Conservation (phyloP, 2,329 filamentous ascomycete species). For the Purpureocillium takamizusanense region DNA sequence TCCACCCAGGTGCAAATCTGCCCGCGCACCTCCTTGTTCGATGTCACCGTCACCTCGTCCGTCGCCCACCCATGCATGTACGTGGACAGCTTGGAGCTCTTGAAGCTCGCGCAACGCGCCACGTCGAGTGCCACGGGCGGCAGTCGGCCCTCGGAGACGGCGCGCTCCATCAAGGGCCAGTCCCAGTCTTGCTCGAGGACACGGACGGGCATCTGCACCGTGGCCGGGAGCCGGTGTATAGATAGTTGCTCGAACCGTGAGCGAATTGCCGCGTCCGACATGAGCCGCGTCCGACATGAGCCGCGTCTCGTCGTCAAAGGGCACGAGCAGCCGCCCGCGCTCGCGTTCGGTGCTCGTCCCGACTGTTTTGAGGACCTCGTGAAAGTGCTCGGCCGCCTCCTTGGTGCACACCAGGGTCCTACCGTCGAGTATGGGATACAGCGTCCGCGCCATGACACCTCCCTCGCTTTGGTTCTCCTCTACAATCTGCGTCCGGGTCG, state of each 20-base stretch:
- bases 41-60: constrained; percentile 25
- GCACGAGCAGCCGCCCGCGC: constrained; percentile 23
- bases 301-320: constrained; percentile 11
- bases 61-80: constrained; percentile 30
- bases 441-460: constrained; percentile 21
- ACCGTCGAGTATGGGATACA: constrained; percentile 24
- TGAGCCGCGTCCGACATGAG: constrained; percentile 3
- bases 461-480: constrained; percentile 19
- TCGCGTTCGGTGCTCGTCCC: constrained; percentile 27
- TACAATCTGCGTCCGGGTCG: constrained; percentile 23
- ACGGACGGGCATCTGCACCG: constrained; percentile 25
- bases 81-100: constrained; percentile 26
- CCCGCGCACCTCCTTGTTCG: constrained; percentile 29
- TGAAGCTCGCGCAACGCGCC: constrained; percentile 20
- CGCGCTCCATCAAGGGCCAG: constrained; percentile 13
- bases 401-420: constrained; percentile 26
- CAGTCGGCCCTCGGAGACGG: constrained; percentile 16
- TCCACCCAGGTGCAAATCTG: constrained; percentile 26
- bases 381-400: constrained; percentile 29
- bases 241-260: constrained; percentile 23
- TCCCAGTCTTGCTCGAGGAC: constrained; percentile 19
- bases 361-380: constrained; percentile 24
- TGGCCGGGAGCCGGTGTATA: constrained; percentile 17
- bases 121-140: constrained; percentile 25
- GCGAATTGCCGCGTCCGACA: constrained; percentile 10